Evolutionary conservation across 495 filamentous ascomycete species (phyloP), one percentile per base, ranked within the genome.

Genomic region (Wilcoxina mikolae): DNA sequence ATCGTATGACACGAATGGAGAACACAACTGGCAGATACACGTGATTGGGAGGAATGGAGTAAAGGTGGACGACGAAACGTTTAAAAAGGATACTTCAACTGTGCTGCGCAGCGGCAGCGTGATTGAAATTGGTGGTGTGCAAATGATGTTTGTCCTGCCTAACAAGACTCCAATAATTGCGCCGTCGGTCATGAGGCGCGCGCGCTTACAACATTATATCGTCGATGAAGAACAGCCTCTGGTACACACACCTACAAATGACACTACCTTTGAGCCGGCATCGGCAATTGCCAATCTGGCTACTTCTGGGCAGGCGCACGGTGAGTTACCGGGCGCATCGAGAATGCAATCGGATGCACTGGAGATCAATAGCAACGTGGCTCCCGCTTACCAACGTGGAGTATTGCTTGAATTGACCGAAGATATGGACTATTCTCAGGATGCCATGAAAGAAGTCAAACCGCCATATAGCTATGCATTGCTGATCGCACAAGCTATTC

Each of bases 121-220:
- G 47, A 81, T 98, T 52, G 85, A 93, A 61, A 82, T 95, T 67
- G 83, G 81, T 55, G 87, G 87, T 43, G 80, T 86, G 4, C 87
- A 96, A 71, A 98, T 98, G 91, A 87, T 96, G 78, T 98, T 96
- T 70, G 83, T 95, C 17, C 76, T 89, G 23, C 87, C 91, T n/a
- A 69, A 69, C 56, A 67, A 76, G 58, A 68, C 65, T 65, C 70
- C 79, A 23, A 62, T 75, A n/a, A 79, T 91, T 53, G 59, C 75
- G 53, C 65, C 67, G 20, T 68, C 61, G 51, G 78, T 74, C 57
- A 73, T 82, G 11, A 65, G 71, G 42, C 72, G 76, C 47, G 75
- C 75, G 11, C 71, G 72, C 23, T 58, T 76, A 12, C 58, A 64
- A 35, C 51, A 50, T 44, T 54, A 65, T 44, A 55, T 57, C 28